Percentiles rank a stretch among this genome's conserved stretches.
These are phyloP conservation scores for Rugonectria rugulosa DNA, from an alignment of 2,329 filamentous ascomycete genomes.

Conservation along the genomic window DNA sequence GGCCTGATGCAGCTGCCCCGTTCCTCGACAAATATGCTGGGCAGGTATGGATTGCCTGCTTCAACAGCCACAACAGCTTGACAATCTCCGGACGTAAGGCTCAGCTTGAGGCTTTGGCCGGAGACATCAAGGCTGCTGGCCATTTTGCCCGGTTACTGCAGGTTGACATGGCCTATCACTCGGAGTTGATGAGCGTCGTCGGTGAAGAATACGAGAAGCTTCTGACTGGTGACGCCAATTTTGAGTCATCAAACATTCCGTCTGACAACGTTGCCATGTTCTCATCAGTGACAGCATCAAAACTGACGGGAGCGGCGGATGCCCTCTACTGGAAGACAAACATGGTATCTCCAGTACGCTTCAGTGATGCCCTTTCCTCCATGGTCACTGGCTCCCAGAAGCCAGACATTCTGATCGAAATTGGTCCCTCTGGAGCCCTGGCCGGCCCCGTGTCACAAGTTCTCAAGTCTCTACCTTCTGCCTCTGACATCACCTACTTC, in stretches of 20 bases:
- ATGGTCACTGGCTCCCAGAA: no score
- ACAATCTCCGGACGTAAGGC: conserved; percentile 46
- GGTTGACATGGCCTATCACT: conserved; percentile 52
- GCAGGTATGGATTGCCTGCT: conserved; percentile 44
- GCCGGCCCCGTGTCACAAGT: conserved; percentile 36
- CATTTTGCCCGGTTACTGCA: conserved; percentile 44
- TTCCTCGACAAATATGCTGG: conserved; percentile 34
- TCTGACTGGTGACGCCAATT: no score
- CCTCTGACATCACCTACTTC: conserved; percentile 23
- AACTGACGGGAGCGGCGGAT: no score
- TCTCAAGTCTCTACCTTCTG: conserved; percentile 14
- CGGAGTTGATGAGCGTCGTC: conserved; percentile 43
- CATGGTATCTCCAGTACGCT: conserved; percentile 41
- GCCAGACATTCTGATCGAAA: conserved; percentile 27
- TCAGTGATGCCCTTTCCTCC: conserved; percentile 19
- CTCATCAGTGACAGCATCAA: no score
- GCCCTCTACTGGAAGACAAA: conserved; percentile 40
- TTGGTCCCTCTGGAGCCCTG: conserved; percentile 37
- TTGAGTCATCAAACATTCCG: no score
- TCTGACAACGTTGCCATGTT: no score
- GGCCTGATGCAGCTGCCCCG: conserved; percentile 37
- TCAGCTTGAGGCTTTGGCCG: conserved; percentile 38
- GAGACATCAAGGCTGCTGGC: conserved; percentile 37
- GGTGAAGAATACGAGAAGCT: conserved; percentile 24
- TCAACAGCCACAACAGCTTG: conserved; percentile 46